Evolutionary conservation across 2,329 filamentous ascomycete species (phyloP), one percentile per base, ranked within the genome.

Genomic region (Alternaria sp.): DNA sequence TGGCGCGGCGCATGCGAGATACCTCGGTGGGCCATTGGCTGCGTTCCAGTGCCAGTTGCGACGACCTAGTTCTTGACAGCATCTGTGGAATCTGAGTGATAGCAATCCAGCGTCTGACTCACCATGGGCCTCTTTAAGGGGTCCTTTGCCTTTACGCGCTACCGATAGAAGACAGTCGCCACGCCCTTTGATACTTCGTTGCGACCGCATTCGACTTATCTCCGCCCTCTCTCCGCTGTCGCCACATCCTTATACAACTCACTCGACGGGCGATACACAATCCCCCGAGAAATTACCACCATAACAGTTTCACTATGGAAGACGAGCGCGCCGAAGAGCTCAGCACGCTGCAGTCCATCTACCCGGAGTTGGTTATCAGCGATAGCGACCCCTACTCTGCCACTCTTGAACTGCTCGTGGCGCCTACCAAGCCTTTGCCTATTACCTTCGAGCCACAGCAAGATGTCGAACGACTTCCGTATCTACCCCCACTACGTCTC

Each of bases 291-390:
- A 9, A 14, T 28, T 24, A 16, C 28, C 26, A 44, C 44, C 20
- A 80, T 80, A 76, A 72, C 70, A 71, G 70, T 14, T 38, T 53
- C 7, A 54, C 63, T n/a, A 7, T 58, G 11, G 82, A 85, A 18
- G 87, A 89, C 70, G 87, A 89, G 66, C 83, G 87, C 62, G 80
- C 81, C 30, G 82, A 88, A 66, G 87, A 90, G 75, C 79, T 89
- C 47, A 82, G 81, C 9, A 83, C 87, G 24, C 82, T 90, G 58
- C 81, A 82, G 44, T 86, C 87, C 51, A 90, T 90, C 57, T 90
- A 82, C 61, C 87, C 87, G 1, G 87, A 90, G 75, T 82, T 89
- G 18, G 75, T 78, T 32, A 74, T 85, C 59, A 81, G 87, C 54
- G 70, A 81, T 8, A 67, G 70, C 8, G 72, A 79, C 34, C 79